A percentile compares a stretch with the other conserved stretches of the same genome.
phyloP scores from a whole-genome alignment of 257 asterid species.

The Lantana camara region DNA sequence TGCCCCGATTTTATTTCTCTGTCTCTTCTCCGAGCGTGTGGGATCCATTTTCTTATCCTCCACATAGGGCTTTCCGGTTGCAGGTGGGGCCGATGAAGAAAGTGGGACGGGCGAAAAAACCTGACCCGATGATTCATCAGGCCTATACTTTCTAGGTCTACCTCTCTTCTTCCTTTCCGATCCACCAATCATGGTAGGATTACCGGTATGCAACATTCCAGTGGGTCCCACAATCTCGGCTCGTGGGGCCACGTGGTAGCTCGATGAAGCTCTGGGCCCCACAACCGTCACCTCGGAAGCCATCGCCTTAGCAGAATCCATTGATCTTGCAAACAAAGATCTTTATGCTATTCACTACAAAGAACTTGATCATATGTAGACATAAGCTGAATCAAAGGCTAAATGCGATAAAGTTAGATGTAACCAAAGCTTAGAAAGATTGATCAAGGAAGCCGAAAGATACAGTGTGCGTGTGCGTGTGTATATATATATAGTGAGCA shows the following conservation, averaged over 20 bases:
- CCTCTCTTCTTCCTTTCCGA: constrained; percentile 71
- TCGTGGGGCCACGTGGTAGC: constrained; percentile 48
- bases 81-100: constrained; percentile 53
- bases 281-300: constrained; percentile 43
- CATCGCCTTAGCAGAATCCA: constrained; percentile 59
- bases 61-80: constrained; percentile 38
- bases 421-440: not conserved
- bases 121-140: constrained; percentile 43
- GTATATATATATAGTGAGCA: constrained; percentile 5
- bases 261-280: constrained; percentile 50
- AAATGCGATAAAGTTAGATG: not conserved
- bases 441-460: not conserved
- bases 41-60: constrained; percentile 36
- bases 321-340: constrained; percentile 19
- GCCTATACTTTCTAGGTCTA: constrained; percentile 63
- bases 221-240: constrained; percentile 33
- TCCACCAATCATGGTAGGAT: constrained; percentile 15
- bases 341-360: not conserved
- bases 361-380: constrained; percentile 3
- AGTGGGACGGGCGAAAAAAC: constrained; percentile 45
- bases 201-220: constrained; percentile 17
- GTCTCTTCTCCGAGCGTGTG: constrained; percentile 51
- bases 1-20: constrained; percentile 44
- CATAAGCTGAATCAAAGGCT: not conserved
- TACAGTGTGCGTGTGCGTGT: too few relatives aligned